Percentiles rank a stretch among this genome's conserved stretches.
phyloP scores from a whole-genome alignment of 768 basidiomycete genomes.

The Chalciporus sphaerocephalus region DNA sequence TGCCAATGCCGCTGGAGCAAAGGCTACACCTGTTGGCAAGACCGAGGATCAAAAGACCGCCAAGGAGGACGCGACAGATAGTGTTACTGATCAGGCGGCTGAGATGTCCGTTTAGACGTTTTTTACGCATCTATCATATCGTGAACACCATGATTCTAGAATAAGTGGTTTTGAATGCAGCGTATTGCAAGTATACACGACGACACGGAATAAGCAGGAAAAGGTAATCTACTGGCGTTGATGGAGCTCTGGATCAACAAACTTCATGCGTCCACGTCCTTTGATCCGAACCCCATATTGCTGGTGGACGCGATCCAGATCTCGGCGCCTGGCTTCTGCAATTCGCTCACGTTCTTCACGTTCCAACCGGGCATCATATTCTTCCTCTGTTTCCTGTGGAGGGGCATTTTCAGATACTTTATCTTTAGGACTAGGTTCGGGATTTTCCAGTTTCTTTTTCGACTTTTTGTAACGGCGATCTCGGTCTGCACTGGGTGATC shows the following conservation, averaged over 20 bases:
- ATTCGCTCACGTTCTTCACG: conserved; percentile 60
- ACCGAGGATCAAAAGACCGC: conserved; percentile 16
- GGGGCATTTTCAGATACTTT: conserved; percentile 4
- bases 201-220: not conserved
- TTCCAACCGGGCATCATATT: conserved; percentile 66
- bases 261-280: conserved; percentile 69
- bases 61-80: conserved; percentile 12
- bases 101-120: conserved; percentile 16
- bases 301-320: conserved; percentile 47
- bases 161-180: not conserved
- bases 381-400: conserved; percentile 60
- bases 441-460: conserved; percentile 13
- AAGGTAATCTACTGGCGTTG: conserved; percentile 21
- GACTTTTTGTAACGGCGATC: conserved; percentile 28
- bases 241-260: conserved; percentile 52
- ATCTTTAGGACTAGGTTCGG: conserved; percentile 9
- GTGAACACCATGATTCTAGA: conserved; percentile 3
- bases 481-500: conserved; percentile 27
- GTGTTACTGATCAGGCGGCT: conserved; percentile 12
- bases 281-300: conserved; percentile 57
- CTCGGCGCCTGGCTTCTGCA: conserved; percentile 41
- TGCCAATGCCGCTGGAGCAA: conserved; percentile 62
- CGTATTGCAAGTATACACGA: conserved; percentile 1
- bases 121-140: conserved; percentile 17
- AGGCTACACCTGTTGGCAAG: conserved; percentile 11